Conservation (phyloP, 345 rosid species). For the Aquilaria yunnanensis region DNA sequence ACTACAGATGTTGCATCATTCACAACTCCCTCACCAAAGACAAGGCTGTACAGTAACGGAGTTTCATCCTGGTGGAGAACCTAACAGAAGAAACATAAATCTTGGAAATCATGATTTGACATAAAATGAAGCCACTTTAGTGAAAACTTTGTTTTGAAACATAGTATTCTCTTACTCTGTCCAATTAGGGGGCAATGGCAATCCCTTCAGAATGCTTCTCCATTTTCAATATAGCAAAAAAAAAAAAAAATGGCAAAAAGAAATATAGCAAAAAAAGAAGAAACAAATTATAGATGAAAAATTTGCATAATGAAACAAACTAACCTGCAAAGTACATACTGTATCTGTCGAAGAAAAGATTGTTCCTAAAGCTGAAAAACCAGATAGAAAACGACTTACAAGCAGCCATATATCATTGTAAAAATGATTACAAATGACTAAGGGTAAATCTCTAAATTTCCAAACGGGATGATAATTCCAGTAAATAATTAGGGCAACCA, state of each 20-base stretch:
- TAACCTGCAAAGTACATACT: constrained; percentile 92
- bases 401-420: background rate
- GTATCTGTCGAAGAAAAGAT: constrained; percentile 92
- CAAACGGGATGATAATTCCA: too few species aligned
- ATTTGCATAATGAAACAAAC: constrained; percentile 3
- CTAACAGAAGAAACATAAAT: constrained; percentile 20
- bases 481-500: background rate
- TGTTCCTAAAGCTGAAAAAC: constrained; percentile 68
- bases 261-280: too few species aligned
- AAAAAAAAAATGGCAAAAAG: too few species aligned
- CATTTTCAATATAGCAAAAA: too few species aligned
- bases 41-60: constrained; percentile 77
- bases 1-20: constrained; percentile 91
- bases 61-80: constrained; percentile 91
- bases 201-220: background rate
- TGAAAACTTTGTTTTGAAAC: too few species aligned
- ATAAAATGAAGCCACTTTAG: too few species aligned
- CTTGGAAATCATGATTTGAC: background rate
- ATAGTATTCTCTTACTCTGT: too few species aligned
- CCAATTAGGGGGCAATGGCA: background rate
- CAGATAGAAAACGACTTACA: constrained; percentile 4
- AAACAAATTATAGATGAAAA: background rate
- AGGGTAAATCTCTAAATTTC: too few species aligned
- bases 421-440: background rate
- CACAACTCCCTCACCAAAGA: constrained; percentile 95